Percentiles rank a stretch among this genome's conserved stretches.
Evolutionary conservation across 2,329 filamentous ascomycete genomes (phyloP).

Genomic region (Helotiales sp.): DNA sequence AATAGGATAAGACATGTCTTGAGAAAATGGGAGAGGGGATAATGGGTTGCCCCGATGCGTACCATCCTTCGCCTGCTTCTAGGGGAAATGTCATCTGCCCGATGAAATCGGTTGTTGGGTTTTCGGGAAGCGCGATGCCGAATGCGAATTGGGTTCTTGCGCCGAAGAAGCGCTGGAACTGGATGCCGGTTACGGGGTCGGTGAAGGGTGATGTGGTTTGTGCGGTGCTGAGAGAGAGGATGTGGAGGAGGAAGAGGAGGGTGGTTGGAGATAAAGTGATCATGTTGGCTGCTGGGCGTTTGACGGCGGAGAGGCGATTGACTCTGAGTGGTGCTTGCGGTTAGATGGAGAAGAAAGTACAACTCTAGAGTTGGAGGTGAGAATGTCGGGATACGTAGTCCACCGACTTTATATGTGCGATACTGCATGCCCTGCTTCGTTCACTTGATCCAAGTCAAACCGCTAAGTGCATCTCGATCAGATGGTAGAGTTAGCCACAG

Average conservation of each 20-base stretch:
- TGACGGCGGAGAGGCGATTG: background rate
- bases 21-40: no score
- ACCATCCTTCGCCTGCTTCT: constrained; percentile 49
- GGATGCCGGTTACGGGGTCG: constrained; percentile 44
- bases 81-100: constrained; percentile 52
- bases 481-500: background rate
- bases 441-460: background rate
- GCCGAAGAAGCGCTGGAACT: constrained; percentile 48
- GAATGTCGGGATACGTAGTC: background rate
- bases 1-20: no score
- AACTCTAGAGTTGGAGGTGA: background rate
- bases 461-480: background rate
- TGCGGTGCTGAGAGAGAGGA: background rate
- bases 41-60: no score
- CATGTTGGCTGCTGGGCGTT: background rate
- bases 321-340: background rate
- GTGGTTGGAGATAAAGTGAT: background rate
- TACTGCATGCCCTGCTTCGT: background rate
- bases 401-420: background rate
- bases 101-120: constrained; percentile 50
- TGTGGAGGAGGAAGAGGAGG: background rate
- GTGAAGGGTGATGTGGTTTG: constrained; percentile 36
- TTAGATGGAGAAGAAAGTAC: background rate
- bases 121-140: constrained; percentile 51
- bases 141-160: constrained; percentile 48